Percentiles rank a stretch among this genome's conserved stretches.
Conservation (phyloP, 1,139 yeast species). For the Blastobotrys elegans region DNA sequence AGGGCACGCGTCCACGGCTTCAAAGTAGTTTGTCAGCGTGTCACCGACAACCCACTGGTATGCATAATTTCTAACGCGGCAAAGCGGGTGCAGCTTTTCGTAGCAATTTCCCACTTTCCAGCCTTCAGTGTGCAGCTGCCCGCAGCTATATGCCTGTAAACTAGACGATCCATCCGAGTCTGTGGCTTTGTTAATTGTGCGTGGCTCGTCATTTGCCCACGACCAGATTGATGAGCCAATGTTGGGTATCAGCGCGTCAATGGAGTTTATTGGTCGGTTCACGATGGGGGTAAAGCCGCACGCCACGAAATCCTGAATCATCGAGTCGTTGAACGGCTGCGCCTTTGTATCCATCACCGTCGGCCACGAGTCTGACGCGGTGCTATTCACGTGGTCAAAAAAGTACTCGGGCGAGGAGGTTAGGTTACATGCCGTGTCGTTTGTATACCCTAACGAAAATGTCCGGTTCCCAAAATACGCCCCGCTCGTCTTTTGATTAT, state of each 20-base stretch:
- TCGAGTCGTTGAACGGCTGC: conserved; percentile 23
- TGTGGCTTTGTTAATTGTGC: conserved; percentile 12
- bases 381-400: conserved; percentile 6
- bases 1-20: conserved; percentile 48
- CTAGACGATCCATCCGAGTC: conserved; percentile 17
- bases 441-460: conserved; percentile 5
- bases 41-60: conserved; percentile 45
- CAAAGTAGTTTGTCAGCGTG: conserved; percentile 46
- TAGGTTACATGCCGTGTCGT: neutral
- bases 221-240: conserved; percentile 55
- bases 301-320: conserved; percentile 39
- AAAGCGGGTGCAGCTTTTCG: conserved; percentile 46
- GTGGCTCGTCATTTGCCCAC: conserved; percentile 61
- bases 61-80: conserved; percentile 41
- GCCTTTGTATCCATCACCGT: conserved; percentile 12
- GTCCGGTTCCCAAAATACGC: conserved; percentile 10
- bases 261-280: conserved; percentile 32
- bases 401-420: neutral
- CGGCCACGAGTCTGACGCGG: conserved; percentile 15
- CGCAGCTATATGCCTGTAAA: conserved; percentile 56
- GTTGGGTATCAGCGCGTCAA: conserved; percentile 28
- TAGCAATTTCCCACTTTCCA: conserved; percentile 68
- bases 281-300: conserved; percentile 64
- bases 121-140: conserved; percentile 44
- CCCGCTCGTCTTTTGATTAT: neutral